phyloP scores from a whole-genome alignment of 2,329 filamentous ascomycete genomes.

The Colletotrichum scovillei region DNA sequence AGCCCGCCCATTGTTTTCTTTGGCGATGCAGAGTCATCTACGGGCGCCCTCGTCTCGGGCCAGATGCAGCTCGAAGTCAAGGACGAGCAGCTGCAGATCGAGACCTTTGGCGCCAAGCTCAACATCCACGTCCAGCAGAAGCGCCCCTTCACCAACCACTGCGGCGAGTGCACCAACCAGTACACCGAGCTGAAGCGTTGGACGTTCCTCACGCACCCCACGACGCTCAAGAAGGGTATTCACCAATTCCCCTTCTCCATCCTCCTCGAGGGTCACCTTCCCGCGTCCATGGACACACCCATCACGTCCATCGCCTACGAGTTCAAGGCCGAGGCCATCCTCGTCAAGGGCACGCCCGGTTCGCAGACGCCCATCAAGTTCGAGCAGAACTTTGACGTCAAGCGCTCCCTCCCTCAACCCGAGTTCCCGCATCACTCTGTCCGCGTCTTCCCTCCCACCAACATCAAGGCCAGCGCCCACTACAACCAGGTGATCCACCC shows the following conservation, averaged over 20 bases:
- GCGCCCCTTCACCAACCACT: slow-evolving; percentile 84
- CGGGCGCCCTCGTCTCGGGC: slow-evolving; percentile 87
- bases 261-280: slow-evolving; percentile 86
- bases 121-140: slow-evolving; percentile 79
- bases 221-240: slow-evolving; percentile 62
- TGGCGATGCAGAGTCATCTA: slow-evolving; percentile 78
- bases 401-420: slow-evolving; percentile 79
- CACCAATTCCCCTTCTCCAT: slow-evolving; percentile 92
- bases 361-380: slow-evolving; percentile 63
- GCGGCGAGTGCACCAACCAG: slow-evolving; percentile 78
- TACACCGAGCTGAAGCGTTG: slow-evolving; percentile 81
- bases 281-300: slow-evolving; percentile 81
- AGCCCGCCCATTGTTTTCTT: slow-evolving; percentile 89
- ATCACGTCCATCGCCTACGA: slow-evolving; percentile 82
- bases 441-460: slow-evolving; percentile 95
- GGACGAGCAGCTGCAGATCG: slow-evolving; percentile 70
- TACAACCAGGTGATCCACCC: slow-evolving; percentile 88
- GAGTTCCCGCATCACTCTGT: slow-evolving; percentile 88
- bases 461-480: slow-evolving; percentile 87
- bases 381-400: slow-evolving; percentile 76
- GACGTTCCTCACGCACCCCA: slow-evolving; percentile 75
- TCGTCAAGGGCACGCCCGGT: slow-evolving; percentile 55
- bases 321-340: slow-evolving; percentile 75
- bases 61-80: slow-evolving; percentile 80
- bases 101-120: slow-evolving; percentile 75